These are phyloP conservation scores for Clausena lansium DNA, from an alignment of 345 rosid species.

Conservation along the genomic window DNA sequence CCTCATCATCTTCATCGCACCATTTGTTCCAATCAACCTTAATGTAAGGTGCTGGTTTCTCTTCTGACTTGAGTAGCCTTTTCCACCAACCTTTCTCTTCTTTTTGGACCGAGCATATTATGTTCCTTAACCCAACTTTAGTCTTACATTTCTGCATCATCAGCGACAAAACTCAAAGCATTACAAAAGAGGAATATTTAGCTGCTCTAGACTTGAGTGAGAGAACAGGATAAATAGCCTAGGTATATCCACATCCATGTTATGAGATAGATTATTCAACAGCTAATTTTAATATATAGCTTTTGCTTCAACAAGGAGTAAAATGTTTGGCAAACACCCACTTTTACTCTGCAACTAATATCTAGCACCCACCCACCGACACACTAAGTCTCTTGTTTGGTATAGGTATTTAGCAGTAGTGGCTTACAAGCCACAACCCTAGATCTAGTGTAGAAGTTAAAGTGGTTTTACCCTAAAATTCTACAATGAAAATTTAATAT, in stretches of 20 bases:
- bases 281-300: neutral
- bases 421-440: no score
- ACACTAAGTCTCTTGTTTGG: no score
- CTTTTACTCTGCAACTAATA: no score
- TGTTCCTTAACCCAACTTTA: constrained; percentile 85
- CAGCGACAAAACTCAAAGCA: constrained; percentile 2
- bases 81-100: constrained; percentile 96
- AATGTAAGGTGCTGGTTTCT: constrained; percentile 95
- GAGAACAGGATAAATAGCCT: neutral
- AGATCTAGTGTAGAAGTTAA: no score
- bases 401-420: no score
- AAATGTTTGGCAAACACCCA: no score
- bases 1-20: constrained; percentile 97
- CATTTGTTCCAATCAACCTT: constrained; percentile 99
- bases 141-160: constrained; percentile 68
- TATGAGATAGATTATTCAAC: neutral
- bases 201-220: no score
- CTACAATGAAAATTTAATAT: no score
- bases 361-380: no score
- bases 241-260: neutral
- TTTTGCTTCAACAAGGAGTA: neutral
- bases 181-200: neutral
- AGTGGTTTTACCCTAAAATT: no score
- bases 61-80: constrained; percentile 74
- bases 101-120: constrained; percentile 71